Percentiles rank a stretch among this genome's conserved stretches.
These are phyloP conservation scores for Hortiboletus campestris DNA, from an alignment of 768 basidiomycete genomes.

Conservation along the genomic window DNA sequence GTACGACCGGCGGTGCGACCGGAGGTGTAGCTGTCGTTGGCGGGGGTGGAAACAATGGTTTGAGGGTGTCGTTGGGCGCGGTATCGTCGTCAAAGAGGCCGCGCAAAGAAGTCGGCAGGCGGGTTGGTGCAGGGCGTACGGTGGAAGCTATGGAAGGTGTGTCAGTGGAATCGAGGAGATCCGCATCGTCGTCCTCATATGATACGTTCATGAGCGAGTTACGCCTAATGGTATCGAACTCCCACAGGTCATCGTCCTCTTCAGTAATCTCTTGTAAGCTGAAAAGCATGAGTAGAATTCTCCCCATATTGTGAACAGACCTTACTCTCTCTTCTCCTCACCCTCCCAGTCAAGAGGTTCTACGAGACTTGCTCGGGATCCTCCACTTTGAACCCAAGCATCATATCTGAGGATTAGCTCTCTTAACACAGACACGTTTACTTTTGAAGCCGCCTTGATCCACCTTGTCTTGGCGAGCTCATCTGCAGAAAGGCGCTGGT, in stretches of 20 bases:
- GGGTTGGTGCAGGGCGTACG: conserved; percentile 48
- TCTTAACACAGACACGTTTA: conserved; percentile 63
- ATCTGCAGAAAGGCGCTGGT: conserved; percentile 83
- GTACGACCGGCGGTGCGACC: conserved; percentile 25
- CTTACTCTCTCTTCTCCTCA: conserved; percentile 57
- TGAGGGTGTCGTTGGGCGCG: conserved; percentile 41
- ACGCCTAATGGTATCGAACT: conserved; percentile 71
- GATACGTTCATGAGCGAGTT: conserved; percentile 30
- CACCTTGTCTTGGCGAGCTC: conserved; percentile 86
- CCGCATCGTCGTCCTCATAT: conserved; percentile 25
- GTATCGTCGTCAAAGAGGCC: conserved; percentile 69
- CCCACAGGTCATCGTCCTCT: conserved; percentile 54
- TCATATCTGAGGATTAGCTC: conserved; percentile 83
- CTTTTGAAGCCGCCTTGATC: conserved; percentile 77
- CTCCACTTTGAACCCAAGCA: conserved; percentile 63
- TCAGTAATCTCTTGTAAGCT: conserved; percentile 22
- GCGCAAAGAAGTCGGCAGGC: conserved; percentile 75
- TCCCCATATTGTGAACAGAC: not conserved
- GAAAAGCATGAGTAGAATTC: conserved; percentile 6
- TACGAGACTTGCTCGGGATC: conserved; percentile 74
- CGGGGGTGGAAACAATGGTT: conserved; percentile 36
- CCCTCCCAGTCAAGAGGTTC: conserved; percentile 71
- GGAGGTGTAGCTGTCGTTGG: conserved; percentile 26
- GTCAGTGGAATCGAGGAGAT: conserved; percentile 14
- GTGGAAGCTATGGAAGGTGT: conserved; percentile 38